These are phyloP conservation scores for Paramecium sonneborni DNA, from an alignment of 73 alveolate species.

Conservation along the genomic window DNA sequence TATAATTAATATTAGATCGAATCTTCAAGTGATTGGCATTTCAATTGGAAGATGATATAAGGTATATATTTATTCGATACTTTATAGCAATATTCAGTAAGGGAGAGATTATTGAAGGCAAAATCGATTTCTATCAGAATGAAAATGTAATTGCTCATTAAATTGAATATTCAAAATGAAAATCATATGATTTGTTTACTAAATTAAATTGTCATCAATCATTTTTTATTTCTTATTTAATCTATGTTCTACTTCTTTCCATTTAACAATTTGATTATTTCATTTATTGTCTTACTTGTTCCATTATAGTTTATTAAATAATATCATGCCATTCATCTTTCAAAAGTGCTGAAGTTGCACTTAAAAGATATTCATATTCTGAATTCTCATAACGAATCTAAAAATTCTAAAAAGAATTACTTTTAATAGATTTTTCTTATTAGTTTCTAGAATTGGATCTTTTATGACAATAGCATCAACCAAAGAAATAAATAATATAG, in stretches of 20 bases:
- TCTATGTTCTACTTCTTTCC: not conserved
- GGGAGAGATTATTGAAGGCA: not conserved
- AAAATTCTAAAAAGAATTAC: not conserved
- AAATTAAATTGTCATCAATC: not conserved
- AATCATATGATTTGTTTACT: not conserved
- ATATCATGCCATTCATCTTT: constrained; percentile 44
- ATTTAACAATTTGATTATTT: not conserved
- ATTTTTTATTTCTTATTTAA: not conserved
- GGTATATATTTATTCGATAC: not conserved
- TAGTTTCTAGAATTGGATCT: not conserved
- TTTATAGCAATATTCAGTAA: not conserved
- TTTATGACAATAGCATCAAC: constrained; percentile 43
- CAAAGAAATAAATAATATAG: not conserved
- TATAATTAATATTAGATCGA: not conserved
- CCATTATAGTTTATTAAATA: not conserved
- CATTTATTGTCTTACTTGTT: not conserved
- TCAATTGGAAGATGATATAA: not conserved
- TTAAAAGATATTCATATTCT: not conserved
- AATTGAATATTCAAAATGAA: not conserved
- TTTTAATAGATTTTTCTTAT: not conserved
- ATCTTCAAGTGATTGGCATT: not conserved
- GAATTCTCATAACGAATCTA: constrained; percentile 39
- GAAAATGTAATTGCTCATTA: not conserved
- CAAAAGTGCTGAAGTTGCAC: not conserved
- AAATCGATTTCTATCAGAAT: not conserved